Evolutionary conservation across 352 stramenopile genomes (phyloP), one percentile per base, ranked within the genome.

Genomic region (Saprolegnia diclina): DNA sequence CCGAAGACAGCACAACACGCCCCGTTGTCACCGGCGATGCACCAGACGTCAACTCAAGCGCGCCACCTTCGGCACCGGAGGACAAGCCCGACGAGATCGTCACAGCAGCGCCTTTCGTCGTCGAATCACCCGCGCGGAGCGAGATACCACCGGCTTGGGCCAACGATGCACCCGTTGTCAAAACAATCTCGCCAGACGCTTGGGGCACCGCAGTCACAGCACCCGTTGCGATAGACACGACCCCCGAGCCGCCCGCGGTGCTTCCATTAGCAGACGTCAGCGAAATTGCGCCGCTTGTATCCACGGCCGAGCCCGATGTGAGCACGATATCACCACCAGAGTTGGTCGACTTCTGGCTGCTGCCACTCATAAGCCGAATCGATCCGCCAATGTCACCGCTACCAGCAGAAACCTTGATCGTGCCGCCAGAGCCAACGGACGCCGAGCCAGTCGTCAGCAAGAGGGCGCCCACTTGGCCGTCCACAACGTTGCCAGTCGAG

Each of bases 331-430:
- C 42, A n/a, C 42, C 42, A 10, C 42, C 42, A n/a, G 42, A n/a
- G 42, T 48, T 48, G 13, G 42, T n/a, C 18, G 13, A 3, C 42
- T 48, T 48, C 18, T 48, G 82, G 44, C 76, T 85, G 65, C 74
- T 72, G 35, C 81, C 81, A 69, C 76, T 79, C n/a, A 61, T 26
- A 32, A 89, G 18, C 37, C 74, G 48, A 46, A 83, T 63, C 45
- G 73, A 78, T 21, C 81, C 81, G 26, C 81, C 81, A 22, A 71
- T 70, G 37, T 78, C 79, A 69, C 78, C 78, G 50, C 73, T 74
- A 48, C 22, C 52, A 57, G 52, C 52, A 21, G 57, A 44, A 0
- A 65, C 48, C 6, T 48, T 9, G 6, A 65, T 22, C n/a, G 9
- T 21, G 32, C 57, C 57, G 40, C 57, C 57, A 18, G 16, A 22